phyloP scores from a whole-genome alignment of 805 yeast species.

The Suhomyces prunicola region DNA sequence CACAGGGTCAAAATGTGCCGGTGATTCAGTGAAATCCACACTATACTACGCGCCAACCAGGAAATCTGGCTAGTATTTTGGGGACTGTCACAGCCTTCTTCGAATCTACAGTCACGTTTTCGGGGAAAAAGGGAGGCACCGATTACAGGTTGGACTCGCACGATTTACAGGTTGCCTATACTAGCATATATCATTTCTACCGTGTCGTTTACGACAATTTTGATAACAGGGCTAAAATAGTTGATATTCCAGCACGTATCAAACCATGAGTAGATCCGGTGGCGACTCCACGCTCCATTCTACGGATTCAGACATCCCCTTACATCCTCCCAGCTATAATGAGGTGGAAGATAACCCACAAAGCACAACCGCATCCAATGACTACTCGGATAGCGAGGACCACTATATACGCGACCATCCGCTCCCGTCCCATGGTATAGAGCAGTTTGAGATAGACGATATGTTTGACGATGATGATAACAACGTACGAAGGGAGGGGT shows the following conservation, averaged over 20 bases:
- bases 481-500: conserved; percentile 16
- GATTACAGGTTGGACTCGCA: not conserved
- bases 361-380: not conserved
- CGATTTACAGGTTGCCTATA: not conserved
- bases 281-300: not conserved
- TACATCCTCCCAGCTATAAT: conserved; percentile 11
- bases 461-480: conserved; percentile 15
- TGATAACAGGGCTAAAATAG: not conserved
- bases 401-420: not conserved
- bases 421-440: conserved; percentile 13
- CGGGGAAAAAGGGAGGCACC: not conserved
- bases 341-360: conserved; percentile 2
- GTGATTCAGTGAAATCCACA: not conserved
- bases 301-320: conserved; percentile 5
- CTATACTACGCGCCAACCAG: not conserved
- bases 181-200: not conserved
- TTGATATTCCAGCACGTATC: not conserved
- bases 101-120: not conserved
- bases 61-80: not conserved
- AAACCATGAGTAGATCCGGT: not conserved
- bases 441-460: conserved; percentile 39
- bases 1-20: not conserved
- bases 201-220: not conserved
- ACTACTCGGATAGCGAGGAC: not conserved
- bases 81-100: not conserved